These are phyloP conservation scores for Lactarius sanguifluus DNA, from an alignment of 768 basidiomycete species.

Conservation along the genomic window DNA sequence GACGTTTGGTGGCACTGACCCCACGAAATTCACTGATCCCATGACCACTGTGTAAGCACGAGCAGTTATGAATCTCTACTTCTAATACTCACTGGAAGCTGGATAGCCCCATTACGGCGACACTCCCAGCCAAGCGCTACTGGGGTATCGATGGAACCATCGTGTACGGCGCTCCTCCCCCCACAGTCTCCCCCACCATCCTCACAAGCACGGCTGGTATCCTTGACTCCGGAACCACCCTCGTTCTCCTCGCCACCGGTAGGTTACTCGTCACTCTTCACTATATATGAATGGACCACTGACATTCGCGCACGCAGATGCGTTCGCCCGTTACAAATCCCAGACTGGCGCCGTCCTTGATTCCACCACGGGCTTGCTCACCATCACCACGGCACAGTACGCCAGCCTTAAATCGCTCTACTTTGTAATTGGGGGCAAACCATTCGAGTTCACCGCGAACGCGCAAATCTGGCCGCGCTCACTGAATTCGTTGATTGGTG, in stretches of 20 bases:
- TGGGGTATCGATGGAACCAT: conserved; percentile 37
- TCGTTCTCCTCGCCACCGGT: conserved; percentile 31
- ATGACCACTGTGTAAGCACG: conserved; percentile 32
- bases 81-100: not conserved
- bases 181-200: conserved; percentile 20
- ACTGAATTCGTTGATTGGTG: conserved; percentile 38
- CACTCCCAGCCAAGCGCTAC: conserved; percentile 29
- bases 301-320: conserved; percentile 33
- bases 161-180: conserved; percentile 29
- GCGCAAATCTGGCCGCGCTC: conserved; percentile 37
- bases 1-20: conserved; percentile 41
- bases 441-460: conserved; percentile 42
- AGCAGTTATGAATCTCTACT: not conserved
- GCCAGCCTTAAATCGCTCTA: conserved; percentile 51
- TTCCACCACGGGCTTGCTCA: conserved; percentile 9
- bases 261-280: conserved; percentile 5
- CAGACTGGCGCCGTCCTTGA: conserved; percentile 38
- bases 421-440: conserved; percentile 54
- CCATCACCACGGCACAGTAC: conserved; percentile 39
- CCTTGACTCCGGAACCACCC: conserved; percentile 36
- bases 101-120: conserved; percentile 33
- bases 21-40: conserved; percentile 35
- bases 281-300: conserved; percentile 30
- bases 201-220: conserved; percentile 35
- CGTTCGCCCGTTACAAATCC: conserved; percentile 34